phyloP scores from a whole-genome alignment of 495 filamentous ascomycete species.

The Xylaria telfairii region DNA sequence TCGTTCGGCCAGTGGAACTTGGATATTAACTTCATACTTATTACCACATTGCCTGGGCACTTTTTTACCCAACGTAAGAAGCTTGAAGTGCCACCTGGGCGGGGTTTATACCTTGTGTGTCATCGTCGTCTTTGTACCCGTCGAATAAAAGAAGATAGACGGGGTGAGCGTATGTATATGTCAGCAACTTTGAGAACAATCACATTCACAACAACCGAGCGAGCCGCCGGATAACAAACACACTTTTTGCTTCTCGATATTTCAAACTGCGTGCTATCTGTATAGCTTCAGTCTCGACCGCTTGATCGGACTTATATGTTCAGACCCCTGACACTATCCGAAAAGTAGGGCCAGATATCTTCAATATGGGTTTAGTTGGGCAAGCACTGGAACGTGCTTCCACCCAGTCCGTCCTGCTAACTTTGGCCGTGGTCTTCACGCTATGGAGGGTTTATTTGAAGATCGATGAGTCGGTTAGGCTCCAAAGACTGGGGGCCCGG shows the following conservation, averaged over 20 bases:
- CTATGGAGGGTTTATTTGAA: constrained; percentile 36
- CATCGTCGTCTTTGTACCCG: background rate
- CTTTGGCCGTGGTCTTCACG: constrained; percentile 35
- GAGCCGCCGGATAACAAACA: background rate
- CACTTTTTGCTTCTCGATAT: background rate
- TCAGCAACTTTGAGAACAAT: background rate
- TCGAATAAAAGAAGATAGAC: background rate
- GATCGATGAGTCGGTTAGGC: constrained; percentile 45
- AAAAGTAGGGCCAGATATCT: background rate
- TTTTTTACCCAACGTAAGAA: background rate
- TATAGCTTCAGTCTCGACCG: background rate
- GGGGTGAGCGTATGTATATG: background rate
- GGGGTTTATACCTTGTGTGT: background rate
- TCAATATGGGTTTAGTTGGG: constrained; percentile 52
- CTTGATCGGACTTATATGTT: background rate
- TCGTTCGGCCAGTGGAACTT: background rate
- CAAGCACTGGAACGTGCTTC: constrained; percentile 44
- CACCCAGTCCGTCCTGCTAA: constrained; percentile 37
- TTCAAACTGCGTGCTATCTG: background rate
- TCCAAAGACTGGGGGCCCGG: constrained; percentile 51
- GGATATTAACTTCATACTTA: constrained; percentile 1
- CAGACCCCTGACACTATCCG: background rate
- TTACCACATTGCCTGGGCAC: background rate
- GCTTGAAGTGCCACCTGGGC: background rate
- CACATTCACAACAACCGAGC: background rate